Evolutionary conservation across 2,329 filamentous ascomycete genomes (phyloP), one percentile per base, ranked within the genome.

Genomic region (Trichoderma cornu-damae): DNA sequence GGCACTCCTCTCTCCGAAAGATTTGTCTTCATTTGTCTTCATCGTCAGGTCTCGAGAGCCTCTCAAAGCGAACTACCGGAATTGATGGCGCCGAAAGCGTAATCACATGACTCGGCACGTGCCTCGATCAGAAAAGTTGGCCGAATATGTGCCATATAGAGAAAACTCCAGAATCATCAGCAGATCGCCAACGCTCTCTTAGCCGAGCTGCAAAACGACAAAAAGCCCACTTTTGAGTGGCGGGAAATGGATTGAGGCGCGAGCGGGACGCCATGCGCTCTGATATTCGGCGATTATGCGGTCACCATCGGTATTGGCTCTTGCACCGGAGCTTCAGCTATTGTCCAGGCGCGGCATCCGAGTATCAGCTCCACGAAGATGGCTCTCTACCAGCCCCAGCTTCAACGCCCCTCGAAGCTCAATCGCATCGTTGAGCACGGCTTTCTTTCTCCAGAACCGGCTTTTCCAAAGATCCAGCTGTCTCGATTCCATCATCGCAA

Each of bases 381-480:
- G 69, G 62, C 66, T 72, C 53, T 68, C 69, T 32, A 67, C 69
- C 14, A 61, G 64, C n/a, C 52, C 62, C 18, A 54, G 63, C 28
- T 61, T 65, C 37, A 64, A 60, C n/a, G 61, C 65, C 30, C 65
- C 65, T 6, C 61, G 63, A 51, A 62, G 63, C 59, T 40, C 60
- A 35, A 61, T 63, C 35, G 16, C 64, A 5, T 38, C 62, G 12
- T 62, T 59, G 8, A 38, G 54, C 2, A 59, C 64, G 4, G 53
- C 63, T 16, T 74, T 73, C 59, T 73, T 73, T 12, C 57, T 73
- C 2, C 72, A 71, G 3, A 73, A 73, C 38, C 66, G 69, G 7
- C 43, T 69, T 1, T 69, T 73, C 59, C 69, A 72, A n/a, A 64
- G 70, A 42, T 72, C 72, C 6, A 65, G 62, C 57, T 74, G 71